phyloP scores from a whole-genome alignment of 306 rosid genomes.

The Vigna mungo region DNA sequence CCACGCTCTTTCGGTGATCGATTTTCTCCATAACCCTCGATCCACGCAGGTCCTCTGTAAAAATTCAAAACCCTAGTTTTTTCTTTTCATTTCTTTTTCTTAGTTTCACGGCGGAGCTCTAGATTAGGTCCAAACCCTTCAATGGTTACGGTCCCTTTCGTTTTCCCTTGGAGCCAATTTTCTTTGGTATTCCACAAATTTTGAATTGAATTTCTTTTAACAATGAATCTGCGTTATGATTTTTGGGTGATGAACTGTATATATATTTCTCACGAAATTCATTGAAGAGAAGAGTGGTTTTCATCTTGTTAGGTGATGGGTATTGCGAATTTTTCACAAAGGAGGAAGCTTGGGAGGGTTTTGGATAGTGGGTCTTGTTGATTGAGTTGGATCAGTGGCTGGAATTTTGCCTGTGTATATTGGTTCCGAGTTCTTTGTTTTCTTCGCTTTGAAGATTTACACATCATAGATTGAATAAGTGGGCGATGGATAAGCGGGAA shows the following conservation, averaged over 20 bases:
- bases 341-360: conserved; percentile 48
- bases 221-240: conserved; percentile 40
- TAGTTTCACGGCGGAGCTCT: conserved; percentile 45
- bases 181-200: conserved; percentile 30
- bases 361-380: conserved; percentile 48
- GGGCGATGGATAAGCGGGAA: conserved; percentile 40
- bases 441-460: conserved; percentile 42
- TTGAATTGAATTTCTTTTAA: conserved; percentile 36
- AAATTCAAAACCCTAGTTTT: conserved; percentile 61
- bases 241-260: conserved; percentile 47
- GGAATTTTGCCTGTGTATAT: conserved; percentile 45
- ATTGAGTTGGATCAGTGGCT: conserved; percentile 64
- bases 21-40: conserved; percentile 46
- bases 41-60: conserved; percentile 48
- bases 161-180: conserved; percentile 41
- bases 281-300: conserved; percentile 44
- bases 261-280: conserved; percentile 40
- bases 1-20: conserved; percentile 23
- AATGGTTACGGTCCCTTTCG: conserved; percentile 40
- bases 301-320: conserved; percentile 36
- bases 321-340: conserved; percentile 38
- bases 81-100: too few species aligned
- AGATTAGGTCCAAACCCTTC: conserved; percentile 57
- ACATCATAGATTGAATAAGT: conserved; percentile 38
- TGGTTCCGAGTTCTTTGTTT: conserved; percentile 41